A percentile compares a stretch with the other conserved stretches of the same genome.
Conservation (phyloP, 495 filamentous ascomycete genomes). For the Podospora pseudocomata region DNA sequence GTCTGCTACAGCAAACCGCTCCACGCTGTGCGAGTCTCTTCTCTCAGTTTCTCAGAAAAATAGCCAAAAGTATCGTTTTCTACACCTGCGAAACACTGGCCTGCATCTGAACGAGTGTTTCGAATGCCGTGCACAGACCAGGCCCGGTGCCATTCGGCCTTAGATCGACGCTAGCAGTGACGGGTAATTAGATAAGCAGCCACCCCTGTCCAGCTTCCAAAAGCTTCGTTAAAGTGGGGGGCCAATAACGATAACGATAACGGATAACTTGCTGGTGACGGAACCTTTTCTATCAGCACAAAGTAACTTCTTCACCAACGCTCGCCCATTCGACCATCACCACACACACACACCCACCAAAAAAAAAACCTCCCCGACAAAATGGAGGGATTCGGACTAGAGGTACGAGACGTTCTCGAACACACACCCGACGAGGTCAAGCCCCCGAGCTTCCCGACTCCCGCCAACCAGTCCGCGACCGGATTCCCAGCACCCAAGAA, state of each 20-base stretch:
- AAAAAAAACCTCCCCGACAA: background rate
- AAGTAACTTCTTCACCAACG: background rate
- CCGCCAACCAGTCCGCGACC: slow-evolving; percentile 52
- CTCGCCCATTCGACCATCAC: background rate
- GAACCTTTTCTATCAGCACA: background rate
- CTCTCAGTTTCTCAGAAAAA: background rate
- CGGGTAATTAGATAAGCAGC: slow-evolving; percentile 5
- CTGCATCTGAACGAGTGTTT: slow-evolving; percentile 7
- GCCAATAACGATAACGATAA: background rate
- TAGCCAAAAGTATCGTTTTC: background rate
- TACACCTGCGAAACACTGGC: background rate
- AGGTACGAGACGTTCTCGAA: slow-evolving; percentile 79
- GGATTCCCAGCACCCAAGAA: slow-evolving; percentile 88
- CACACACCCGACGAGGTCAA: slow-evolving; percentile 53
- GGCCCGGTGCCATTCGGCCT: background rate
- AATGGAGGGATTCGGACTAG: slow-evolving; percentile 40
- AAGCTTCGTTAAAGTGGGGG: background rate
- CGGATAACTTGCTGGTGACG: background rate
- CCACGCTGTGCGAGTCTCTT: background rate
- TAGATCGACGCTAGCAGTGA: slow-evolving; percentile 8
- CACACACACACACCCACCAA: background rate
- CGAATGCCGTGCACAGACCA: slow-evolving; percentile 1
- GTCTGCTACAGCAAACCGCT: background rate
- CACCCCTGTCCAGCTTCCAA: background rate
- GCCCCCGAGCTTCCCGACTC: slow-evolving; percentile 61